Evolutionary conservation across 2,329 filamentous ascomycete genomes (phyloP).

Genomic region (Capronia americana): DNA sequence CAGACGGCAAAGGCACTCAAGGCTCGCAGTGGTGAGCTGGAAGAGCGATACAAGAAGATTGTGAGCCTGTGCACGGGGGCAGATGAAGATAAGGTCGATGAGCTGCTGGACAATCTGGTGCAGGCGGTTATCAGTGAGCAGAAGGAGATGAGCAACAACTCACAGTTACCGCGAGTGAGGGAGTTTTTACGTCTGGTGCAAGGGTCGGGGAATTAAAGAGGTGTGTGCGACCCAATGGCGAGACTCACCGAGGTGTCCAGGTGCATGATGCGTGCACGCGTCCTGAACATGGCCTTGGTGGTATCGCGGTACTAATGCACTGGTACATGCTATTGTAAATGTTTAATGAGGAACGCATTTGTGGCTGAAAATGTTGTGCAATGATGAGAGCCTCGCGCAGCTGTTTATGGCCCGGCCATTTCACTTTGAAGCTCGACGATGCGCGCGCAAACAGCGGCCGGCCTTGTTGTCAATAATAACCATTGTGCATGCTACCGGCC

Average conservation of each 20-base stretch:
- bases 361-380: neutral
- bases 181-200: conserved; percentile 83
- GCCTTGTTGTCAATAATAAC: conserved; percentile 23
- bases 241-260: neutral
- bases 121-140: conserved; percentile 67
- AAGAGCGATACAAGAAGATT: conserved; percentile 85
- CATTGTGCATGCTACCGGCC: neutral
- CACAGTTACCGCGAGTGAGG: conserved; percentile 77
- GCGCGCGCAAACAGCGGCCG: conserved; percentile 17
- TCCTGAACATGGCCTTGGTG: neutral
- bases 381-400: neutral
- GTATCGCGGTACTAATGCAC: neutral
- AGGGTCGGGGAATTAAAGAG: conserved; percentile 46
- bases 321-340: conserved; percentile 2
- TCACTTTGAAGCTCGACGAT: neutral
- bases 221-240: neutral
- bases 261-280: neutral
- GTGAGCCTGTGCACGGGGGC: conserved; percentile 86
- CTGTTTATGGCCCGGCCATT: neutral
- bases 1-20: conserved; percentile 74
- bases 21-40: conserved; percentile 80
- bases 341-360: conserved; percentile 9
- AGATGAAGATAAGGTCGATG: conserved; percentile 78
- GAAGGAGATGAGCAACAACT: conserved; percentile 69
- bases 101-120: conserved; percentile 77